Evolutionary conservation across 139 green algal genomes (phyloP), one percentile per base, ranked within the genome.

Genomic region (Volvox reticuliferus): DNA sequence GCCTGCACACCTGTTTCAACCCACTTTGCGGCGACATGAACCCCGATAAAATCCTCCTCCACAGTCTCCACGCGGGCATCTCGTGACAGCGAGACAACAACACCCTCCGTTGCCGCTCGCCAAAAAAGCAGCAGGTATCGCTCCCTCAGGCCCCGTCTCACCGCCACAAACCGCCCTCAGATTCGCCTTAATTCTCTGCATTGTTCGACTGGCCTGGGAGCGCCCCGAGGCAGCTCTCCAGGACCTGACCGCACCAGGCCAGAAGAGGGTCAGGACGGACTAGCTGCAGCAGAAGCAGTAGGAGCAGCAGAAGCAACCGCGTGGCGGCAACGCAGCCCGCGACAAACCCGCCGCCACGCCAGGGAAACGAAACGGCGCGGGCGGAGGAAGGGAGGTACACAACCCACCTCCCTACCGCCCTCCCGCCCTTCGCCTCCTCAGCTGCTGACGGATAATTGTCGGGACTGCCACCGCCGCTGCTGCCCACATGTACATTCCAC

Each of bases 171-270:
- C 81, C 20, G 81, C 91, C 91, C 87, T 93, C 91, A 90, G 91
- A 93, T 78, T 91, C 91, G 91, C 91, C 91, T 93, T 93, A 35
- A 63, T 30, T 17, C 62, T 93, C 91, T 77, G 86, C 91, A 93
- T 91, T 21, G 32, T 62, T 37, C 30, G 79, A 32, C 78, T 22
- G n/a, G 0, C 36, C 78, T 22, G 44, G 44, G 44, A 55, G 78
- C 36, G 6, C 78, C 22, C 36, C 6, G 55, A 73, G 65, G 65
- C 32, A 30, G 13, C 33, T 35, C 76, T 61, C 18, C 76, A 20
- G 32, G 26, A 35, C 13, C 78, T 16, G 20, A n/a, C 78, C 36
- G 78, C 22, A 22, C 37, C 36, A 37, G 78, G 22, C 30, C 36
- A 14, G 13, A 5, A 50, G 75, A 30, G 71, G 28, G 36, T 19